Percentiles rank a stretch among this genome's conserved stretches.
These are phyloP conservation scores for Cymbopogon citratus DNA, from an alignment of 176 grass and related monocot species.

Conservation along the genomic window DNA sequence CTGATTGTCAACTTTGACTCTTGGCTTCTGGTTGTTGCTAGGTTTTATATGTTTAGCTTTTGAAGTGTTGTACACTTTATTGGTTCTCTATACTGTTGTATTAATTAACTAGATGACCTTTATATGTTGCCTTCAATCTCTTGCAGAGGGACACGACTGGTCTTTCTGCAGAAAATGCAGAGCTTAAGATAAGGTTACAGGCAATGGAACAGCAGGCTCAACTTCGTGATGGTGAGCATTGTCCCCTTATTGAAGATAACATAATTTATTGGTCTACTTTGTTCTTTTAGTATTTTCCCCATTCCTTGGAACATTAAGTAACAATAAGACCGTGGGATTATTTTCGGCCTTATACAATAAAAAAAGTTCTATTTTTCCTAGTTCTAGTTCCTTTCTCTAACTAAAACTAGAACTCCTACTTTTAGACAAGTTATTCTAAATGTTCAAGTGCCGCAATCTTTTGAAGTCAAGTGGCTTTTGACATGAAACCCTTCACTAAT, in stretches of 20 bases:
- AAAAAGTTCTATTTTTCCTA: background rate
- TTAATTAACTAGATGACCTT: slow-evolving; percentile 24
- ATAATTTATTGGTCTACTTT: slow-evolving; percentile 3
- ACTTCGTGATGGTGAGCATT: slow-evolving; percentile 71
- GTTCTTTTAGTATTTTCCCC: background rate
- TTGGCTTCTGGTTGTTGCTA: slow-evolving; percentile 14
- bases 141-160: slow-evolving; percentile 96
- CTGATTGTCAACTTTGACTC: slow-evolving; percentile 22
- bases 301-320: background rate
- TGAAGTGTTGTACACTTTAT: slow-evolving; percentile 7
- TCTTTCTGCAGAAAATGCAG: slow-evolving; percentile 91
- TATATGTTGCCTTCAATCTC: slow-evolving; percentile 22
- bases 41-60: background rate
- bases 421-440: background rate
- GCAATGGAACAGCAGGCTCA: slow-evolving; percentile 98
- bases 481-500: background rate
- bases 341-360: background rate
- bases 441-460: background rate
- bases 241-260: slow-evolving; percentile 17
- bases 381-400: background rate
- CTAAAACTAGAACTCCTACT: background rate
- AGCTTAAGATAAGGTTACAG: slow-evolving; percentile 96
- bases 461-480: background rate
- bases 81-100: slow-evolving; percentile 4
- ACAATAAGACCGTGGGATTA: background rate